phyloP scores from a whole-genome alignment of 2,329 filamentous ascomycete species.

The Fusarium heterosporum region DNA sequence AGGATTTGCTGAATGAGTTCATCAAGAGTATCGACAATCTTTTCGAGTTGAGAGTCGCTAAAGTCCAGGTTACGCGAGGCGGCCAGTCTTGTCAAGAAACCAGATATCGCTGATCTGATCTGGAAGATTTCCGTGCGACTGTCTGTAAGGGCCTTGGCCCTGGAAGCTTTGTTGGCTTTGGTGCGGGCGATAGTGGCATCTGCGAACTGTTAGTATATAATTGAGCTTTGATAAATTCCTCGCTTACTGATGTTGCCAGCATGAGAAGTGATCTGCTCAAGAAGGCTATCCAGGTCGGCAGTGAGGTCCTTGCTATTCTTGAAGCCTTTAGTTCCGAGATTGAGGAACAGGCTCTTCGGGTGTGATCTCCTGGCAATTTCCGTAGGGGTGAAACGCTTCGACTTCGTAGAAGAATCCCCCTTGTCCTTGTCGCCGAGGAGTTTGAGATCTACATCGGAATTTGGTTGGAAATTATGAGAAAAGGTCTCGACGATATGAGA shows the following conservation, averaged over 20 bases:
- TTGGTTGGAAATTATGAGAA: neutral
- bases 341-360: neutral
- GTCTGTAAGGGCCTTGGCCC: neutral
- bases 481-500: neutral
- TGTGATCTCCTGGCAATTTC: neutral
- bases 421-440: neutral
- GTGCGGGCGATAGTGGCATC: slow-evolving; percentile 10
- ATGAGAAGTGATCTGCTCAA: neutral
- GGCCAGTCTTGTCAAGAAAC: neutral
- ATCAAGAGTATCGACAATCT: neutral
- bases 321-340: neutral
- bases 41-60: neutral
- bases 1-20: neutral
- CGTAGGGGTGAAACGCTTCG: neutral
- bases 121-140: slow-evolving; percentile 1
- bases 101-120: neutral
- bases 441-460: neutral
- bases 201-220: neutral
- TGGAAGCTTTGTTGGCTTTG: neutral
- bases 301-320: slow-evolving; percentile 5
- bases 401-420: neutral
- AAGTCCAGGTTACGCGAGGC: slow-evolving; percentile 10
- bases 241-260: slow-evolving; percentile 5
- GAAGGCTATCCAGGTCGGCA: neutral
- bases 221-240: no score